phyloP scores from a whole-genome alignment of 2,329 filamentous ascomycete genomes.

The Arthrobotrys musiformis region DNA sequence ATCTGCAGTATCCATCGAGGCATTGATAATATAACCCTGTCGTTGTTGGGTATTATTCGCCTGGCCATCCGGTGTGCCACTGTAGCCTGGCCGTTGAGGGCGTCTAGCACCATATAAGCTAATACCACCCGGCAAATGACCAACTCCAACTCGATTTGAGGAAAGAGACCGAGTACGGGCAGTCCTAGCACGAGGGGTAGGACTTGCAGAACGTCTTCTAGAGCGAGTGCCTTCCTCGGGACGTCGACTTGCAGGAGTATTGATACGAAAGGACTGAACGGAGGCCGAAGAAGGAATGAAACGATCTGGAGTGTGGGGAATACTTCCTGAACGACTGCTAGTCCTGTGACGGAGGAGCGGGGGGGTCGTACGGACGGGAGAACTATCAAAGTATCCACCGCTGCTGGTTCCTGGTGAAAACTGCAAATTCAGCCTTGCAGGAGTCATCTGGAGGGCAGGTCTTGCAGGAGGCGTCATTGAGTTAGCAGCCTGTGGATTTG shows the following conservation, averaged over 20 bases:
- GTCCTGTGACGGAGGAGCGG: slow-evolving; percentile 32
- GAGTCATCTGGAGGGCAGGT: background rate
- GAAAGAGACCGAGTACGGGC: slow-evolving; percentile 52
- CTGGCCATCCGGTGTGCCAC: background rate
- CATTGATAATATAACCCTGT: slow-evolving; percentile 64
- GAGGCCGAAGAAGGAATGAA: slow-evolving; percentile 59
- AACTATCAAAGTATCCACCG: slow-evolving; percentile 21
- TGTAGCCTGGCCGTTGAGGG: slow-evolving; percentile 30
- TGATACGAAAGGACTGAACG: slow-evolving; percentile 59
- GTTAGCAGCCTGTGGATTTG: background rate
- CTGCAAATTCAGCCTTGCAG: slow-evolving; percentile 3
- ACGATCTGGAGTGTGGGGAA: slow-evolving; percentile 56
- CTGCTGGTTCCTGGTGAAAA: slow-evolving; percentile 11
- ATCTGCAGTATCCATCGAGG: slow-evolving; percentile 68
- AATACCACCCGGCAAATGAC: slow-evolving; percentile 13
- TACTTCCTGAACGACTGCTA: slow-evolving; percentile 49
- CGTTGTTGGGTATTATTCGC: background rate
- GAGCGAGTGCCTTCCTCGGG: slow-evolving; percentile 57
- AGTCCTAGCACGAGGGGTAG: slow-evolving; percentile 46
- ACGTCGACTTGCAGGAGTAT: slow-evolving; percentile 56
- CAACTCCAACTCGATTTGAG: slow-evolving; percentile 28
- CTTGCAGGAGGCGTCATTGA: slow-evolving; percentile 46
- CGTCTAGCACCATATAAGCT: slow-evolving; percentile 23
- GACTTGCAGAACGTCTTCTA: slow-evolving; percentile 56
- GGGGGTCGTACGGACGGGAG: slow-evolving; percentile 17